These are phyloP conservation scores for Aciculosporium take DNA, from an alignment of 2,329 filamentous ascomycete species.

Conservation along the genomic window DNA sequence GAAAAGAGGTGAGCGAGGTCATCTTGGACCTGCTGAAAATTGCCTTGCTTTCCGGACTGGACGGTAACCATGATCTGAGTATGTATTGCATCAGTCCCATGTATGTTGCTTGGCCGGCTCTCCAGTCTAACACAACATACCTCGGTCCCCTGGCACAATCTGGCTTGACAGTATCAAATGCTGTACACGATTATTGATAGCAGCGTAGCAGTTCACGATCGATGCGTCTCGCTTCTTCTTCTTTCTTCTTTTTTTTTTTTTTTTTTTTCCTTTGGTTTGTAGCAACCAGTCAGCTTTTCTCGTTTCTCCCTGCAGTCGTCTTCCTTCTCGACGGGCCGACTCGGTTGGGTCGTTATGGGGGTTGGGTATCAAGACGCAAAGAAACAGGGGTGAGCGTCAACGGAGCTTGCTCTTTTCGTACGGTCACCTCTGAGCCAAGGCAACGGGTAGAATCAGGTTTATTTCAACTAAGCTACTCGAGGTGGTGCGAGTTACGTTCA, in stretches of 20 bases:
- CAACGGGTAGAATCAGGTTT: constrained; percentile 1
- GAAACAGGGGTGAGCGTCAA: not conserved
- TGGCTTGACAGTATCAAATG: not conserved
- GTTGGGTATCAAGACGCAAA: constrained; percentile 10
- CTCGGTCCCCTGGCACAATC: not conserved
- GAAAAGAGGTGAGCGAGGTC: constrained; percentile 72
- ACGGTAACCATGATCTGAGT: constrained; percentile 24
- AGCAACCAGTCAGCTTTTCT: not conserved
- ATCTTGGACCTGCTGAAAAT: constrained; percentile 49
- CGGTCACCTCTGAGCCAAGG: constrained; percentile 2
- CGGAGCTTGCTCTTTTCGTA: constrained; percentile 1
- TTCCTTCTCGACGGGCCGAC: not conserved
- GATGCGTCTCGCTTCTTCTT: not conserved
- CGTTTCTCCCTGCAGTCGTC: not conserved
- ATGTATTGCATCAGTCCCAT: not conserved
- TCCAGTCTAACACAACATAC: constrained; percentile 1
- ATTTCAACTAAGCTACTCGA: constrained; percentile 7
- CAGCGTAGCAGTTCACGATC: not conserved
- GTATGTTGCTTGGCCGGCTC: not conserved
- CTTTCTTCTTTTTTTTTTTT: not conserved
- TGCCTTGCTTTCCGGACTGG: constrained; percentile 16
- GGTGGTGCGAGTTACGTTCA: not conserved
- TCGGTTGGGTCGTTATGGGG: constrained; percentile 8
- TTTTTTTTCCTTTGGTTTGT: not conserved
- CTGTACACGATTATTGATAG: not conserved